A percentile compares a stretch with the other conserved stretches of the same genome.
Evolutionary conservation across 768 basidiomycete genomes (phyloP).

Genomic region (Russula virescens): DNA sequence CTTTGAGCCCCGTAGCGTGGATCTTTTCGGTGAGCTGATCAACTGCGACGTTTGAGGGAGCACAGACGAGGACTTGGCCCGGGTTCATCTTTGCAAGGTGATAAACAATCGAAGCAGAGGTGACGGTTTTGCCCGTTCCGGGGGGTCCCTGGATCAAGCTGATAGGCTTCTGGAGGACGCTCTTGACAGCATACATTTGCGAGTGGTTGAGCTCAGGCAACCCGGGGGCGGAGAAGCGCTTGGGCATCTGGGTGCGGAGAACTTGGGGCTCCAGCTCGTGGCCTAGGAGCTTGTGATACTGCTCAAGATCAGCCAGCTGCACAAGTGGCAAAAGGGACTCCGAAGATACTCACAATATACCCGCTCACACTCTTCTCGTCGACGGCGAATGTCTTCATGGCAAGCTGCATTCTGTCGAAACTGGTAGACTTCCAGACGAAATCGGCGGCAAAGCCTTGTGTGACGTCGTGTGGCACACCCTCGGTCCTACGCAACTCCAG

Average conservation of each 20-base stretch:
- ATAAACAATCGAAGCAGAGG: slow-evolving; percentile 97
- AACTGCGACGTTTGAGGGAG: slow-evolving; percentile 98
- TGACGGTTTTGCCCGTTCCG: slow-evolving; percentile 98
- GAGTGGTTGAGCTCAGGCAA: slow-evolving; percentile 98
- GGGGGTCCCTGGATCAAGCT: slow-evolving; percentile 98
- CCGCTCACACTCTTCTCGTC: slow-evolving; percentile 99
- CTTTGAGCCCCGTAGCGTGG: slow-evolving; percentile 96
- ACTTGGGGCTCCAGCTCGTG: slow-evolving; percentile 96
- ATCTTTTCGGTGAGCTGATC: slow-evolving; percentile 99
- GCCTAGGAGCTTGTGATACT: slow-evolving; percentile 98
- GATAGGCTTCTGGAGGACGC: slow-evolving; percentile 95
- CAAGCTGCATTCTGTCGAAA: slow-evolving; percentile 98
- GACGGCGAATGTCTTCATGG: slow-evolving; percentile 99
- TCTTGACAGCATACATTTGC: slow-evolving; percentile 99
- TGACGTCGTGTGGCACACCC: slow-evolving; percentile 89
- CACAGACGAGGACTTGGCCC: slow-evolving; percentile 97
- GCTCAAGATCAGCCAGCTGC: slow-evolving; percentile 7
- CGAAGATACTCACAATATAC: slow-evolving; percentile 71
- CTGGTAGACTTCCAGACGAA: slow-evolving; percentile 99
- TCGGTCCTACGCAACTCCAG: slow-evolving; percentile 87
- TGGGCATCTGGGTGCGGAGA: slow-evolving; percentile 88
- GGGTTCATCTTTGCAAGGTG: slow-evolving; percentile 99
- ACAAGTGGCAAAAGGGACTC: not conserved
- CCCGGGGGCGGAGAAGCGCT: slow-evolving; percentile 94
- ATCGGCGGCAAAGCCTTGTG: slow-evolving; percentile 94